Evolutionary conservation across 1,284 basidiomycete species (phyloP).

Genomic region (Cystobasidium pallidum): DNA sequence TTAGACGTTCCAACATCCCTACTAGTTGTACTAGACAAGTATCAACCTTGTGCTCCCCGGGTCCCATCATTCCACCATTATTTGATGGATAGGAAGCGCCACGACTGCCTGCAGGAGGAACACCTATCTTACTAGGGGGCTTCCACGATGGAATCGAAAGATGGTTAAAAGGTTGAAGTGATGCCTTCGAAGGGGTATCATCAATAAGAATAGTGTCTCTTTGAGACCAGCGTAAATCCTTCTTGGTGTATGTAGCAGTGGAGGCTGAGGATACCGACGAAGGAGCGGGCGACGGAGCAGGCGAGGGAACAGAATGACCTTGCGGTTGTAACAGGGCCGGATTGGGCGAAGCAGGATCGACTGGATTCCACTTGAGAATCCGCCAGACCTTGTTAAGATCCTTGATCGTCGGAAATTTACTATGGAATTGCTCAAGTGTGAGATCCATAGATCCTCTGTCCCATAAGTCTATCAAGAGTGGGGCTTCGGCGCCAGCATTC

Average conservation of each 20-base stretch:
- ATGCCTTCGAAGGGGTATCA: slow-evolving; percentile 30
- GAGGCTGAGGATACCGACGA: not conserved
- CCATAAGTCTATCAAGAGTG: slow-evolving; percentile 30
- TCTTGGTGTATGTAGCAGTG: not conserved
- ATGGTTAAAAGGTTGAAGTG: slow-evolving; percentile 36
- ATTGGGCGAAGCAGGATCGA: slow-evolving; percentile 12
- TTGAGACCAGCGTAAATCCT: slow-evolving; percentile 37
- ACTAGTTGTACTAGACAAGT: slow-evolving; percentile 22
- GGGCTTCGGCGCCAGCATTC: slow-evolving; percentile 10
- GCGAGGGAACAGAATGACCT: not conserved
- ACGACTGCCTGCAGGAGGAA: not conserved
- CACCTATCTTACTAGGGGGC: slow-evolving; percentile 18
- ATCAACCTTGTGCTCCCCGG: slow-evolving; percentile 1
- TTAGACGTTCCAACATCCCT: slow-evolving; percentile 25
- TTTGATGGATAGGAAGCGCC: not conserved
- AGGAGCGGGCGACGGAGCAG: slow-evolving; percentile 8
- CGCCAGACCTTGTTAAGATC: slow-evolving; percentile 37
- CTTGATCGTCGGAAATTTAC: slow-evolving; percentile 37
- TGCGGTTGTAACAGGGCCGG: not conserved
- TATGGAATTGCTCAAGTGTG: slow-evolving; percentile 17
- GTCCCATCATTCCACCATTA: not conserved
- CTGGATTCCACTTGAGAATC: slow-evolving; percentile 26
- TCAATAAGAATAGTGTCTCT: slow-evolving; percentile 41
- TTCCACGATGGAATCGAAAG: slow-evolving; percentile 36
- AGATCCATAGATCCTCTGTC: slow-evolving; percentile 38